A percentile compares a stretch with the other conserved stretches of the same genome.
Conservation (phyloP, 2,329 filamentous ascomycete species). For the Colletotrichum tropicicola region DNA sequence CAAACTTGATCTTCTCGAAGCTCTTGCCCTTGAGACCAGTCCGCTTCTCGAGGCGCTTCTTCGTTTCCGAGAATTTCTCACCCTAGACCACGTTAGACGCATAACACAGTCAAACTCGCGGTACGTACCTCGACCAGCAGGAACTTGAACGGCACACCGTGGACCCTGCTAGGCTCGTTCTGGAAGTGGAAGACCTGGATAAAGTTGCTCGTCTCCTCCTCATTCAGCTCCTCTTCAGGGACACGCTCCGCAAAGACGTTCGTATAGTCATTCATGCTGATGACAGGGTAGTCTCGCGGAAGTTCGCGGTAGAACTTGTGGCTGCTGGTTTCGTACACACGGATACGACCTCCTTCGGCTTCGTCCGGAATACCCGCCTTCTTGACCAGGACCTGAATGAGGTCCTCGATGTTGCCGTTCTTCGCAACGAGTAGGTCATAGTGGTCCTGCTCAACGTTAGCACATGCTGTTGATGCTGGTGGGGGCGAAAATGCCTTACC, state of each 20-base stretch:
- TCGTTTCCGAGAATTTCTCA: conserved; percentile 90
- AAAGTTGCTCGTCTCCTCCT: conserved; percentile 60
- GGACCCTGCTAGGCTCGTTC: conserved; percentile 82
- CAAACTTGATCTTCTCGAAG: conserved; percentile 98
- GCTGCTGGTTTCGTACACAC: conserved; percentile 84
- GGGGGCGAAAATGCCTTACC: conserved; percentile 55
- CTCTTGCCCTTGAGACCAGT: conserved; percentile 97
- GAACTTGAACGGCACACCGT: conserved; percentile 93
- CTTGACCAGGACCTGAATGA: conserved; percentile 79
- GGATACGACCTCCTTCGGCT: conserved; percentile 71
- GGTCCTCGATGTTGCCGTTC: conserved; percentile 80
- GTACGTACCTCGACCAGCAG: conserved; percentile 77
- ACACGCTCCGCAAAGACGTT: conserved; percentile 83
- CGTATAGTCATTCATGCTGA: conserved; percentile 86
- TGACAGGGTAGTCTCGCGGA: conserved; percentile 73
- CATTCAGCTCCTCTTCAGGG: conserved; percentile 75
- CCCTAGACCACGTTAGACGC: conserved; percentile 56
- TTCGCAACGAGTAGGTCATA: conserved; percentile 89
- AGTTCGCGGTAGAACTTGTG: conserved; percentile 88
- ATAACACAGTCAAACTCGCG: background rate
- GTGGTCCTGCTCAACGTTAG: conserved; percentile 63
- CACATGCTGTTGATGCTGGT: background rate
- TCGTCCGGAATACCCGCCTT: conserved; percentile 85
- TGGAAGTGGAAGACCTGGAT: conserved; percentile 94
- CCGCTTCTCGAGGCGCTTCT: conserved; percentile 90